Evolutionary conservation across 495 filamentous ascomycete species (phyloP).

Genomic region (Neurospora sp.): DNA sequence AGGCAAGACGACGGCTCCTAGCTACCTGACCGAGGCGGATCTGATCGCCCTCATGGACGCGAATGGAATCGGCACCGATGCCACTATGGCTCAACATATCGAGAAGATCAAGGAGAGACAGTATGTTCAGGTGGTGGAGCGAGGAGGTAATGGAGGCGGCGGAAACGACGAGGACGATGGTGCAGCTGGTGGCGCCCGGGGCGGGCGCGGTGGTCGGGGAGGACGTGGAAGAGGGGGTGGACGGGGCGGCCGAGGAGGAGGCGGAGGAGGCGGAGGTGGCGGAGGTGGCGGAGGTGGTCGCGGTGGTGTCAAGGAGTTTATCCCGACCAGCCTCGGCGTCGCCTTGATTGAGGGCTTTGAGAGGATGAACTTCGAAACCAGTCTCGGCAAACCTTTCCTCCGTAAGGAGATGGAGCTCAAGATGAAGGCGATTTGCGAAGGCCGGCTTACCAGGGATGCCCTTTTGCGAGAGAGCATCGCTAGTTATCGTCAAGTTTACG

Average conservation of each 20-base stretch:
- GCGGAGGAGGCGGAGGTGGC: conserved; percentile 29
- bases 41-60: conserved; percentile 98
- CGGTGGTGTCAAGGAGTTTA: conserved; percentile 67
- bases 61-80: conserved; percentile 96
- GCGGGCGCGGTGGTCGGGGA: conserved; percentile 30
- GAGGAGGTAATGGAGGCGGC: conserved; percentile 25
- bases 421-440: conserved; percentile 92
- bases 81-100: conserved; percentile 98
- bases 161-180: conserved; percentile 20
- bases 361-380: conserved; percentile 78
- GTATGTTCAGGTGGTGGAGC: conserved; percentile 63
- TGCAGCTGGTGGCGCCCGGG: conserved; percentile 24
- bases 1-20: conserved; percentile 74
- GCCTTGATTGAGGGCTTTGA: conserved; percentile 92
- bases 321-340: conserved; percentile 81
- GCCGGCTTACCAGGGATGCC: conserved; percentile 57
- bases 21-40: conserved; percentile 88
- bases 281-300: conserved; percentile 32
- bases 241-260: conserved; percentile 31
- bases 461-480: conserved; percentile 72
- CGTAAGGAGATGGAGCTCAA: conserved; percentile 94
- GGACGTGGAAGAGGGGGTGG: conserved; percentile 27
- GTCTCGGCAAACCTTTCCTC: conserved; percentile 91
- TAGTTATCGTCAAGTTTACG: conserved; percentile 77
- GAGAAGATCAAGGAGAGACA: conserved; percentile 82